Evolutionary conservation across 306 rosid species (phyloP).

Genomic region (Citrullus colocynthis): DNA sequence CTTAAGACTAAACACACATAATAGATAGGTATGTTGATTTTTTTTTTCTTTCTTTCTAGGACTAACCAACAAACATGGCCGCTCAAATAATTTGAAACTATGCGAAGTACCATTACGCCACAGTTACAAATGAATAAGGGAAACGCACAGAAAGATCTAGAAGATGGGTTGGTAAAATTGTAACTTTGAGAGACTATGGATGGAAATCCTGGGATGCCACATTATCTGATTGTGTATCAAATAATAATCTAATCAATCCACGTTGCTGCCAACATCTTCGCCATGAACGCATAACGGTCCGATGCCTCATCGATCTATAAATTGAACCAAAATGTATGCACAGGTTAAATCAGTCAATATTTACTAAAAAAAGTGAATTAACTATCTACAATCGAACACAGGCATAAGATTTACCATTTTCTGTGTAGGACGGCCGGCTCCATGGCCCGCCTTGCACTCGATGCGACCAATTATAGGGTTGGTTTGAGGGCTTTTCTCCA

Average conservation of each 20-base stretch:
- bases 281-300: slow-evolving; percentile 47
- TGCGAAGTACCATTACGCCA: background rate
- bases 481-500: slow-evolving; percentile 68
- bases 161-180: background rate
- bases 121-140: background rate
- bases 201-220: background rate
- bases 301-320: slow-evolving; percentile 49
- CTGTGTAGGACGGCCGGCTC: slow-evolving; percentile 85
- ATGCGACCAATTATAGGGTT: slow-evolving; percentile 88
- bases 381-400: background rate
- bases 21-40: background rate
- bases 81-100: background rate
- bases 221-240: background rate
- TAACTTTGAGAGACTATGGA: too few relatives aligned
- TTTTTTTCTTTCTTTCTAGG: background rate
- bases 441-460: slow-evolving; percentile 84
- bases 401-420: slow-evolving; percentile 30
- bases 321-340: background rate
- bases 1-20: background rate
- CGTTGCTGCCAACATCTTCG: slow-evolving; percentile 30
- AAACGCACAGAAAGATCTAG: background rate
- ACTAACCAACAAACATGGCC: background rate
- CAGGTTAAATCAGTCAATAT: background rate
- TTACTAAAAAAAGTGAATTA: background rate
- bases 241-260: slow-evolving; percentile 25